A percentile compares a stretch with the other conserved stretches of the same genome.
Conservation (phyloP, 2,329 filamentous ascomycete species). For the Pseudodiploospora longispora region DNA sequence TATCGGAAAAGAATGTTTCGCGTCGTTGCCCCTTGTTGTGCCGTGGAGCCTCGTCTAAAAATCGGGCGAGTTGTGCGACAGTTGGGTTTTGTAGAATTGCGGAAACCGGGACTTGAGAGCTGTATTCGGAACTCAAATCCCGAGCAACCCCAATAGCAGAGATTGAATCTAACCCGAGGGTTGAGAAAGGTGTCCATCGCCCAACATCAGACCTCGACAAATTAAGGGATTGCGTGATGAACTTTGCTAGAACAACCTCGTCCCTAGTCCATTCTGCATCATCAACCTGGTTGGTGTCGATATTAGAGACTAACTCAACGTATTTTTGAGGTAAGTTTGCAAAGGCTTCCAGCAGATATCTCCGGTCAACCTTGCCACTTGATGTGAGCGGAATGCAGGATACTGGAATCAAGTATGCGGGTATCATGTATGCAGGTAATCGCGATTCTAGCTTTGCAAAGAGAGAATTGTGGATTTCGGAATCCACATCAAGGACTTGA, state of each 20-base stretch:
- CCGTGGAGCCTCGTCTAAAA: conserved; percentile 5
- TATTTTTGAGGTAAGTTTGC: conserved; percentile 33
- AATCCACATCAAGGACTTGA: conserved; percentile 28
- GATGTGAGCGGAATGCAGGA: conserved; percentile 60
- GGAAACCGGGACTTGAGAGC: conserved; percentile 54
- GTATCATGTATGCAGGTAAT: conserved; percentile 73
- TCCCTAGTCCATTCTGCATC: conserved; percentile 39
- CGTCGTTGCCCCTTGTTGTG: not conserved
- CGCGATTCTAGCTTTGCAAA: conserved; percentile 45
- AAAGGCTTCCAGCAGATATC: conserved; percentile 42
- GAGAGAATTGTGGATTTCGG: conserved; percentile 33
- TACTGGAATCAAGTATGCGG: conserved; percentile 64
- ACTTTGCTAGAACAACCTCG: conserved; percentile 48
- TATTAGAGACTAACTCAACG: conserved; percentile 29
- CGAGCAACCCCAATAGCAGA: conserved; percentile 66
- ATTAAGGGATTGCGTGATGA: conserved; percentile 43
- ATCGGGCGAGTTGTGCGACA: conserved; percentile 50
- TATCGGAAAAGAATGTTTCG: conserved; percentile 17
- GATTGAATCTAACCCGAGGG: conserved; percentile 76
- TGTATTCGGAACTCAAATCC: conserved; percentile 38
- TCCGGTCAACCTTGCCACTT: conserved; percentile 67
- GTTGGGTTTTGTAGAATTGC: conserved; percentile 60
- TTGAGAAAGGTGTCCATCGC: conserved; percentile 64
- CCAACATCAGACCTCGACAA: conserved; percentile 39
- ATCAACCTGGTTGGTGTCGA: conserved; percentile 19